phyloP scores from a whole-genome alignment of 176 grass and related monocot species.

The Ensete ventricosum region DNA sequence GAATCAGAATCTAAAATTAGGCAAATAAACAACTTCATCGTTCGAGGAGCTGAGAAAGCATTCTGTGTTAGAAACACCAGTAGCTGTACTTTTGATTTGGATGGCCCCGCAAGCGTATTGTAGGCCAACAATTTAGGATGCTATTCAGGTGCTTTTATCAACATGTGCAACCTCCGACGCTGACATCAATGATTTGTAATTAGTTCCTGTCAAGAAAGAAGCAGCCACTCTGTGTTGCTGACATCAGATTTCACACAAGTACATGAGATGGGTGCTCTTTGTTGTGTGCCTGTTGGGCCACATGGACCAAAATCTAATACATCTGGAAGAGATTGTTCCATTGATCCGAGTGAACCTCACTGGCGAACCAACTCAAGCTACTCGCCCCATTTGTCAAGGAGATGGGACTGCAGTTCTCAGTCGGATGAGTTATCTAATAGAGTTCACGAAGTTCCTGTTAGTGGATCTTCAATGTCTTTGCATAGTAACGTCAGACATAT shows the following conservation, averaged over 20 bases:
- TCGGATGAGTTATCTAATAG: constrained; percentile 53
- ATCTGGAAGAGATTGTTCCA: constrained; percentile 59
- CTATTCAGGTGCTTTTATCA: background rate
- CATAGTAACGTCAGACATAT: constrained; percentile 57
- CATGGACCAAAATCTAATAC: constrained; percentile 77
- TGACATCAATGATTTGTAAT: background rate
- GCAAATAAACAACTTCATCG: background rate
- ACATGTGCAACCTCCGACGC: background rate
- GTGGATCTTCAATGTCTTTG: constrained; percentile 45
- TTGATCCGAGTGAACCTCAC: constrained; percentile 77
- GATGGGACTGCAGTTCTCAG: constrained; percentile 60
- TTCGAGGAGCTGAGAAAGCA: background rate
- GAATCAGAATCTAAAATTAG: background rate
- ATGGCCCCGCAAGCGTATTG: background rate
- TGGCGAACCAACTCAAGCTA: constrained; percentile 91
- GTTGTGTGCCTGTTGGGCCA: constrained; percentile 94
- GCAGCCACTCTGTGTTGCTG: background rate
- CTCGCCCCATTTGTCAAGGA: constrained; percentile 63
- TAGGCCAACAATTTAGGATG: background rate
- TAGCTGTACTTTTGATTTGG: background rate
- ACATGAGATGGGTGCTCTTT: constrained; percentile 91
- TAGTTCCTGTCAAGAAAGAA: background rate
- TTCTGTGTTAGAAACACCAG: background rate
- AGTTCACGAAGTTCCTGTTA: constrained; percentile 38
- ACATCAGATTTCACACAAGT: constrained; percentile 39